Base-by-base conservation (phyloP, 78 protist species). In the Capsaspora owczarzaki region DNA sequence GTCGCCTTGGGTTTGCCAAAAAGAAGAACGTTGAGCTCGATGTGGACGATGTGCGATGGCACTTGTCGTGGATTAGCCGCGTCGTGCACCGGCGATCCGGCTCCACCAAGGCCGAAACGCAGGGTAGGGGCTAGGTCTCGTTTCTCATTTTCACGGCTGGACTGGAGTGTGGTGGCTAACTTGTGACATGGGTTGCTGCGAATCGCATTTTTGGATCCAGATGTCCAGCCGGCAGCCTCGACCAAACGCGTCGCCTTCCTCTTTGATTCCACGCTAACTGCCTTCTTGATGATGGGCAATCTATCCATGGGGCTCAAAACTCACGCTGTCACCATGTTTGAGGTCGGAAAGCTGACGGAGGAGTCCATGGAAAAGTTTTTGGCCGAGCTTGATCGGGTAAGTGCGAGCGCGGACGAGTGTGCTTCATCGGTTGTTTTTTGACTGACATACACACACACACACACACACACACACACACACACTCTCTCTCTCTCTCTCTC, bases 301-400 rank as follows among this genome's bases (percentile, higher is more conserved):
- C 78, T 90, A 29, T 85, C 92, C 0, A 74, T 51, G 61, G 96
- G 90, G 16, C 86, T 95, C 56, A 94, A 94, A 91, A 87, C 53
- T 60, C 96, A 93, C 60, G 96, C 98, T 1, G 98, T 95, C 41
- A 95, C 98, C 49, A 78, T 95, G 93, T 95, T 87, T 76, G 98
- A 77, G 83, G 93, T 82, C n/a, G 98, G 98, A 51, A 94, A 94
- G 51, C 72, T 94, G 3, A 61, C 93, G 12, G 88, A 92, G 74
- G 97, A 93, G 68, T 56, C 89, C 22, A n/a, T 92, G 43, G 89
- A 77, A 47, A 76, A 66, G 37, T 90, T 94, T 51, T 27, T 93
- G 37, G 85, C 31, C n/a, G 94, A 90, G 66, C 70, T 94, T 29
- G 74, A 38, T 40, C 87, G 82, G 66, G 89, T 86, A 61, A 20